Evolutionary conservation across 202 grass and related monocot genomes (phyloP).

Genomic region (Carex arenaria): DNA sequence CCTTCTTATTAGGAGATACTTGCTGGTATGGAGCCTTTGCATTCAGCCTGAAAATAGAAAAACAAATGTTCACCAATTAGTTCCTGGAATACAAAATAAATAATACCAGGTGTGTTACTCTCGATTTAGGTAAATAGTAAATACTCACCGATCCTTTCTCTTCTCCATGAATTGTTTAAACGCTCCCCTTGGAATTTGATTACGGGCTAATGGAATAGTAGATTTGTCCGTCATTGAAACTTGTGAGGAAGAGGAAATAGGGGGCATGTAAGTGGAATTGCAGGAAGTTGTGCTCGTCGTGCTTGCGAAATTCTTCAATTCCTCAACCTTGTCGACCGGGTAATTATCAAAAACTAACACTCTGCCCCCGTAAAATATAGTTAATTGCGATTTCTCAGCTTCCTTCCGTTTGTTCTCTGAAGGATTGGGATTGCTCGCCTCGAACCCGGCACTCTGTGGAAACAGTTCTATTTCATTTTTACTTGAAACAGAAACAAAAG

Average conservation of each 20-base stretch:
- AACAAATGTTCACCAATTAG: not conserved
- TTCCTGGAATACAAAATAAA: not conserved
- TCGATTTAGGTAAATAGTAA: not conserved
- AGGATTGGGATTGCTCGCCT: constrained; percentile 1
- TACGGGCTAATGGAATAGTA: constrained; percentile 25
- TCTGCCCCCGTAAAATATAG: constrained; percentile 72
- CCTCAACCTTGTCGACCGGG: constrained; percentile 45
- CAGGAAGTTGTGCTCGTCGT: constrained; percentile 1
- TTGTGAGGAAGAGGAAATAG: not conserved
- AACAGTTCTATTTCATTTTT: constrained; percentile 51
- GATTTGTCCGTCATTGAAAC: not conserved
- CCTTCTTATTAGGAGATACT: constrained; percentile 9
- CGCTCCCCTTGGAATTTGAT: not conserved
- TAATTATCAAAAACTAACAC: constrained; percentile 76
- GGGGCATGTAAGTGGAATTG: constrained; percentile 11
- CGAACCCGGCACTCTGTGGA: constrained; percentile 35
- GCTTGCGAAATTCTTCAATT: constrained; percentile 51
- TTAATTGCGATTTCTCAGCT: constrained; percentile 40
- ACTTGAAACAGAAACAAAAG: not conserved
- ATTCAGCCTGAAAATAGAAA: constrained; percentile 8
- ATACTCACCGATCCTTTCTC: constrained; percentile 54
- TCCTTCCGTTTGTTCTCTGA: constrained; percentile 25
- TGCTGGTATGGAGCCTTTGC: constrained; percentile 26
- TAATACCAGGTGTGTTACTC: not conserved
- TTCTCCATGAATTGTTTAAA: constrained; percentile 75